Evolutionary conservation across 305 asterid genomes (phyloP).

Genomic region (Coffea humblotiana): DNA sequence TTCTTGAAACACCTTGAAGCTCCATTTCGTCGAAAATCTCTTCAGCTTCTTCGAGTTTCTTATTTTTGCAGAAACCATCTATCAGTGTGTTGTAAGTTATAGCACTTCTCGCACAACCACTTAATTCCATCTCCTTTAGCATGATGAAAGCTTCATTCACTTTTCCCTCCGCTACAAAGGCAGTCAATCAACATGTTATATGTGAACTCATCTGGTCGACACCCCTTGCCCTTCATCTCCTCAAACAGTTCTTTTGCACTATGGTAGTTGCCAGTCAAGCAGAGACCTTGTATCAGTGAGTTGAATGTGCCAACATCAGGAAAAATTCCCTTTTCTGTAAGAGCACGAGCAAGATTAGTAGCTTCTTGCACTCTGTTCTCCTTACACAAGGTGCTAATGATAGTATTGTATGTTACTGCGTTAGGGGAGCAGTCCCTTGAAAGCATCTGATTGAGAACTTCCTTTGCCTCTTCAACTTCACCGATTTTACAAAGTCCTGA

Average conservation of each 20-base stretch:
- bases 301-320: slow-evolving; percentile 82
- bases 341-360: slow-evolving; percentile 55
- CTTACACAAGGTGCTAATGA: slow-evolving; percentile 74
- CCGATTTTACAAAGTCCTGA: slow-evolving; percentile 83
- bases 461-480: slow-evolving; percentile 66
- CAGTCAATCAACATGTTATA: slow-evolving; percentile 76
- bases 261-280: slow-evolving; percentile 48
- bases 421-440: slow-evolving; percentile 65
- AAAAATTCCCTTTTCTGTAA: slow-evolving; percentile 54
- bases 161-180: slow-evolving; percentile 64
- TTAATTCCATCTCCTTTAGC: slow-evolving; percentile 80
- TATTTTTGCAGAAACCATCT: slow-evolving; percentile 78
- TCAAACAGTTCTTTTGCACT: slow-evolving; percentile 60
- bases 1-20: slow-evolving; percentile 71
- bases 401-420: slow-evolving; percentile 68
- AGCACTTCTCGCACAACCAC: slow-evolving; percentile 69
- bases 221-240: slow-evolving; percentile 78
- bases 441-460: slow-evolving; percentile 74
- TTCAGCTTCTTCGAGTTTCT: slow-evolving; percentile 70
- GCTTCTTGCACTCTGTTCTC: slow-evolving; percentile 80
- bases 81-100: slow-evolving; percentile 75
- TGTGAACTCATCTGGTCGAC: slow-evolving; percentile 86
- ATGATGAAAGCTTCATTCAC: slow-evolving; percentile 63
- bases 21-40: slow-evolving; percentile 91
- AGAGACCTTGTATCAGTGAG: slow-evolving; percentile 77